These are phyloP conservation scores for Protoeuglena noctilucae DNA, from an alignment of 139 green algal species.

Conservation along the genomic window DNA sequence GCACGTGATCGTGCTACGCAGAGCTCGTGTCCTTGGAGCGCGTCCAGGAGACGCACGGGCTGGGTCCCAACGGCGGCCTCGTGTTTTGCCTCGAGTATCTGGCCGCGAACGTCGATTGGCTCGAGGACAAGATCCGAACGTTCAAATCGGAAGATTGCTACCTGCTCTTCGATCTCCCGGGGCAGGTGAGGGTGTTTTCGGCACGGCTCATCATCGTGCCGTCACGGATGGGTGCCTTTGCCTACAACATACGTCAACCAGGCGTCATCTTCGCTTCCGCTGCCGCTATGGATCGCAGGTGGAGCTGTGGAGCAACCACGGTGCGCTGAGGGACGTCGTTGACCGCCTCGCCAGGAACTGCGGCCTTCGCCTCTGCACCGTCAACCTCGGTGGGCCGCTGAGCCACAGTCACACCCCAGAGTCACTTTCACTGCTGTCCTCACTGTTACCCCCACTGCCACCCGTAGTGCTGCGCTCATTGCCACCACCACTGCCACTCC, in stretches of 20 bases:
- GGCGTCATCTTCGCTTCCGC: too few relatives aligned
- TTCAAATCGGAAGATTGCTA: conserved; percentile 48
- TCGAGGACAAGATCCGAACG: conserved; percentile 46
- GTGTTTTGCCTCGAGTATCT: conserved; percentile 23
- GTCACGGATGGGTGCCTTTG: too few relatives aligned
- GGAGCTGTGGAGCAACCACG: too few relatives aligned
- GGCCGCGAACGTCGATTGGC: conserved; percentile 69
- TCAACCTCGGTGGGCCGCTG: too few relatives aligned
- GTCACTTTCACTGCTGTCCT: too few relatives aligned
- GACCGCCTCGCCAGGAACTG: conserved; percentile 6
- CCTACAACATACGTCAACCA: too few relatives aligned
- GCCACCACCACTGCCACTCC: too few relatives aligned
- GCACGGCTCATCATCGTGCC: conserved; percentile 9
- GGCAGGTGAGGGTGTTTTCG: conserved; percentile 30
- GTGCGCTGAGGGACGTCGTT: conserved; percentile 15
- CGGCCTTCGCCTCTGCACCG: conserved; percentile 34
- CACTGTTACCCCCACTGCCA: too few relatives aligned
- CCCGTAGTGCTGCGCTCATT: too few relatives aligned
- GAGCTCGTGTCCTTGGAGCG: conserved; percentile 47
- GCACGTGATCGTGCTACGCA: too few relatives aligned
- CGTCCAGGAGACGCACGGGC: conserved; percentile 33
- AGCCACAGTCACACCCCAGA: too few relatives aligned
- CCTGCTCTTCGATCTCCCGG: conserved; percentile 62
- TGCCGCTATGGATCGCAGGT: too few relatives aligned
- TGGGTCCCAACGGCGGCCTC: conserved; percentile 58